Evolutionary conservation across 192 early-diverging fungal genomes (phyloP).

Genomic region (Coemansia interrupta): DNA sequence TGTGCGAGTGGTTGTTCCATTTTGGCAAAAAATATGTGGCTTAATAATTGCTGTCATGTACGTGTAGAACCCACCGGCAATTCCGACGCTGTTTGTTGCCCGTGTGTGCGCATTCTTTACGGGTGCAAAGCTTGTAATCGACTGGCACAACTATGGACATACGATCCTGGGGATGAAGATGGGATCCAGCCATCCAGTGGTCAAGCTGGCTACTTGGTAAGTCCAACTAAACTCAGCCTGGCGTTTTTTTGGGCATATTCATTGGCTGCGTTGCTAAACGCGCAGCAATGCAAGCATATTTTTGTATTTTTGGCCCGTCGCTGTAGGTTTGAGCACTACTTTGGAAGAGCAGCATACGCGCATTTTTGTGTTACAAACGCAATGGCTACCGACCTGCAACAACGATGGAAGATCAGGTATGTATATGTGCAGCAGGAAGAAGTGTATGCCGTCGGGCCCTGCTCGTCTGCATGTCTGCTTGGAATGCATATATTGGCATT

Average conservation of each 20-base stretch:
- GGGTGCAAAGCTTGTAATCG: constrained; percentile 75
- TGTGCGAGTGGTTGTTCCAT: too few species aligned
- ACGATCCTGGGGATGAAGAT: constrained; percentile 76
- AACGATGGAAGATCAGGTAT: constrained; percentile 65
- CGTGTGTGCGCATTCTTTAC: constrained; percentile 64
- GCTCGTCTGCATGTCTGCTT: constrained; percentile 11
- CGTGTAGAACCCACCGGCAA: constrained; percentile 83
- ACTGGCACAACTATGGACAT: constrained; percentile 98
- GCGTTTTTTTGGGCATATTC: not conserved
- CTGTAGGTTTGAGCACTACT: constrained; percentile 38
- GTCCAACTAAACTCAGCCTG: not conserved
- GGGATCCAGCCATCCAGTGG: constrained; percentile 55
- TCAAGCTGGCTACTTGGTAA: constrained; percentile 30
- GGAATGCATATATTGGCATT: not conserved
- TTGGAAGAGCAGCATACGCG: constrained; percentile 59
- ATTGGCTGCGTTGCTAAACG: not conserved
- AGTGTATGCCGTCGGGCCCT: not conserved
- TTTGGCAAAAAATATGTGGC: too few species aligned
- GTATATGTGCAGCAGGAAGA: not conserved
- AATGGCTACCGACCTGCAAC: constrained; percentile 67
- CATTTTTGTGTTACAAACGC: constrained; percentile 85
- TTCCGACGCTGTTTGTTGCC: constrained; percentile 83
- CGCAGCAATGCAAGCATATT: not conserved
- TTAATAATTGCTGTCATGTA: not conserved
- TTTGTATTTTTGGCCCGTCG: not conserved